Conservation (phyloP, 495 filamentous ascomycete species). For the Neurospora discreta region DNA sequence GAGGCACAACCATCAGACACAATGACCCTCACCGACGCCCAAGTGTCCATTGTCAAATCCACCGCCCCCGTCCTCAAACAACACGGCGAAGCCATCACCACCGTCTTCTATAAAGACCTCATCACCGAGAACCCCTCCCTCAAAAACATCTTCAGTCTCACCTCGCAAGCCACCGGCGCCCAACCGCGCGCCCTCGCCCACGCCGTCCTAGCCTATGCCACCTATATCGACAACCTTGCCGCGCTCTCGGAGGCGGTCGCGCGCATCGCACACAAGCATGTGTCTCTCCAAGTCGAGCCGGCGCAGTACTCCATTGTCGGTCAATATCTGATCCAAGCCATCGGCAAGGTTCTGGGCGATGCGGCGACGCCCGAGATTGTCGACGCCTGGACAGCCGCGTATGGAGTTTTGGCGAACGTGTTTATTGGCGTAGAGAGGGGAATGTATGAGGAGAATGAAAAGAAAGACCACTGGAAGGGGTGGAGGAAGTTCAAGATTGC, state of each 20-base stretch:
- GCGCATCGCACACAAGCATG: conserved; percentile 67
- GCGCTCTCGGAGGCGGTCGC: conserved; percentile 52
- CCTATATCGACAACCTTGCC: conserved; percentile 57
- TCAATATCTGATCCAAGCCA: conserved; percentile 53
- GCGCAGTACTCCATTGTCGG: conserved; percentile 61
- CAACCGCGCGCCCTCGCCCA: conserved; percentile 56
- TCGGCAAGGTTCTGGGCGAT: conserved; percentile 54
- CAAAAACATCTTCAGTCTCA: conserved; percentile 54
- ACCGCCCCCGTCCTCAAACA: conserved; percentile 52
- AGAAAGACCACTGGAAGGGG: conserved; percentile 39
- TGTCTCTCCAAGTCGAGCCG: conserved; percentile 55
- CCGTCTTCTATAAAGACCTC: conserved; percentile 58
- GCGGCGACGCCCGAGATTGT: conserved; percentile 55
- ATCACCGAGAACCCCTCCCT: conserved; percentile 49
- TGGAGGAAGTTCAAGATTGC: conserved; percentile 58
- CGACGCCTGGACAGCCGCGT: conserved; percentile 56
- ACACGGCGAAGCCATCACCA: conserved; percentile 56
- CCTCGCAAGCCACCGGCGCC: conserved; percentile 52
- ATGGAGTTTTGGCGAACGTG: conserved; percentile 51
- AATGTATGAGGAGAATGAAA: conserved; percentile 44
- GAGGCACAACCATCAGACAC: background rate
- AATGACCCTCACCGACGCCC: conserved; percentile 25
- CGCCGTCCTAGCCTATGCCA: conserved; percentile 59
- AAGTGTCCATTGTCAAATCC: conserved; percentile 45
- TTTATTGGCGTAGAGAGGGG: conserved; percentile 53